Conservation (phyloP, 306 rosid genomes). For the Prunus mira region DNA sequence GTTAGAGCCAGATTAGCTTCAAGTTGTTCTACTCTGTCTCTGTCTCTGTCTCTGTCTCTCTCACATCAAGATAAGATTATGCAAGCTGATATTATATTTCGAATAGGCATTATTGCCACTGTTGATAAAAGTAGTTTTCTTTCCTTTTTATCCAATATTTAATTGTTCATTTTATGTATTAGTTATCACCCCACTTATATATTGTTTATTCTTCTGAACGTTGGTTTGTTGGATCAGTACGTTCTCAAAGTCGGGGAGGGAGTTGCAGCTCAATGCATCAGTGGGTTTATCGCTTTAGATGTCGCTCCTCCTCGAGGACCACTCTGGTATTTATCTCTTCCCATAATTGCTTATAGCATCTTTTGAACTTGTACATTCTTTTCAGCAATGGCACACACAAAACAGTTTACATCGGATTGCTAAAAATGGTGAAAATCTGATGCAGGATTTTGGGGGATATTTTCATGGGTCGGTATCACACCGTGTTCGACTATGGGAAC, state of each 20-base stretch:
- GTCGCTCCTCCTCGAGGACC: constrained; percentile 68
- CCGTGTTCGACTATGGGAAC: constrained; percentile 50
- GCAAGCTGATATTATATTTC: background rate
- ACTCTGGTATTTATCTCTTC: constrained; percentile 40
- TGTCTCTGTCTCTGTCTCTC: too few relatives aligned
- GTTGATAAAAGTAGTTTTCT: background rate
- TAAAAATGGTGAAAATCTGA: background rate
- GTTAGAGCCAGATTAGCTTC: background rate
- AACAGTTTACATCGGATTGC: background rate
- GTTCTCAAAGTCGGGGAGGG: constrained; percentile 55
- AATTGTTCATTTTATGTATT: background rate
- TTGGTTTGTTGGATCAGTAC: constrained; percentile 33
- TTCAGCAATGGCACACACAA: background rate
- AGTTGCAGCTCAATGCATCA: constrained; percentile 49
- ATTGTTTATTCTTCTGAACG: background rate
- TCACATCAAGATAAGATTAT: background rate
- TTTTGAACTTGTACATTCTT: background rate
- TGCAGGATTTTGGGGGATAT: constrained; percentile 69
- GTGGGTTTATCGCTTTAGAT: constrained; percentile 56
- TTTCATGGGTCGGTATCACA: constrained; percentile 57
- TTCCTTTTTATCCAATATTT: background rate
- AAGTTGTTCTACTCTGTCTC: background rate
- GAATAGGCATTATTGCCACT: background rate
- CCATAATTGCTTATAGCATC: background rate
- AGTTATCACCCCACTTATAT: background rate